Percentiles rank a stretch among this genome's conserved stretches.
phyloP scores from a whole-genome alignment of 2,329 filamentous ascomycete genomes.

The Westerdykella ornata region DNA sequence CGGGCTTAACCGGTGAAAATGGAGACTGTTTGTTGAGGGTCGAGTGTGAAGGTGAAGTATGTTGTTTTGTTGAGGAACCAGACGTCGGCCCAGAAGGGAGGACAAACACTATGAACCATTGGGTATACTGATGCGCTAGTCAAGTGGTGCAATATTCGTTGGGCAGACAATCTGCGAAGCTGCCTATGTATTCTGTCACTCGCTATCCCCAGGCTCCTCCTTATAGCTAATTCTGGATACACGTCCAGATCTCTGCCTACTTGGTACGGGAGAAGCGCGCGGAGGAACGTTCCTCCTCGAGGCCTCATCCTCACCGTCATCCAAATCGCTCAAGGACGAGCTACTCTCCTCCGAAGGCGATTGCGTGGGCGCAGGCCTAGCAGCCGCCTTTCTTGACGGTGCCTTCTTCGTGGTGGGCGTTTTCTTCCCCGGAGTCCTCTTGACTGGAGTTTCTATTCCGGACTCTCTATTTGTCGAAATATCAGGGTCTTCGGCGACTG shows the following conservation, averaged over 20 bases:
- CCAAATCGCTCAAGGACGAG: slow-evolving; percentile 38
- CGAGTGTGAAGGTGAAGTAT: no score
- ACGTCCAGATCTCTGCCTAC: slow-evolving; percentile 25
- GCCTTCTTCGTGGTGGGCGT: slow-evolving; percentile 35
- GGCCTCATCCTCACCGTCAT: slow-evolving; percentile 22
- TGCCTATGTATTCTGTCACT: no score
- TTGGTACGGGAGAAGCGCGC: slow-evolving; percentile 12
- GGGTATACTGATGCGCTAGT: no score
- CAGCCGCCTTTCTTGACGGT: slow-evolving; percentile 19
- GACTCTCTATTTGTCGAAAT: slow-evolving; percentile 18
- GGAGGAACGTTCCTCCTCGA: slow-evolving; percentile 20
- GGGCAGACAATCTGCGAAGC: no score
- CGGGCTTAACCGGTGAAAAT: no score
- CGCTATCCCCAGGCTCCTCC: slow-evolving; percentile 15
- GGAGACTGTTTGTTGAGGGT: no score
- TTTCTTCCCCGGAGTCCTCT: slow-evolving; percentile 29
- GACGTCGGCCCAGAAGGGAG: no score
- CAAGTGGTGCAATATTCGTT: no score
- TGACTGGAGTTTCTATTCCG: slow-evolving; percentile 9
- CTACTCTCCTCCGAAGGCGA: slow-evolving; percentile 37
- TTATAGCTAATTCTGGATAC: slow-evolving; percentile 29
- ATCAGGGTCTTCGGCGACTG: slow-evolving; percentile 11
- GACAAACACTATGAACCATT: no score
- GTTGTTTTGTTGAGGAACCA: no score
- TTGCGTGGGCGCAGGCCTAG: slow-evolving; percentile 40